Conservation (phyloP, 805 yeast genomes). For the Metschnikowia hibisci region DNA sequence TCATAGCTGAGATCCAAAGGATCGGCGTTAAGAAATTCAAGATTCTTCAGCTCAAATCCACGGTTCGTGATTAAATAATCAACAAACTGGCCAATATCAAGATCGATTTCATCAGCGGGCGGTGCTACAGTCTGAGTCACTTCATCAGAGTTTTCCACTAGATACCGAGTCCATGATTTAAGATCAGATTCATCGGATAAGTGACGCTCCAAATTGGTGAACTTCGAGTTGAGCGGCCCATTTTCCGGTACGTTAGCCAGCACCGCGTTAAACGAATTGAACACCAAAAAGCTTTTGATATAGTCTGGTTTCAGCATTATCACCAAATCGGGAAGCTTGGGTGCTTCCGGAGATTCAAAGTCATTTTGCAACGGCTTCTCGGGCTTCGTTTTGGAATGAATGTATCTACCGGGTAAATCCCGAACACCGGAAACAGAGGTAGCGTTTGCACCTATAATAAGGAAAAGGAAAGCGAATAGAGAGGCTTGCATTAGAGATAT, state of each 20-base stretch:
- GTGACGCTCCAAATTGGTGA: slow-evolving; percentile 27
- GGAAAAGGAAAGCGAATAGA: not conserved
- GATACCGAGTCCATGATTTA: slow-evolving; percentile 24
- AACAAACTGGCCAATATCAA: slow-evolving; percentile 30
- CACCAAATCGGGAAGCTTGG: slow-evolving; percentile 9
- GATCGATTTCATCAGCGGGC: slow-evolving; percentile 10
- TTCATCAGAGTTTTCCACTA: slow-evolving; percentile 18
- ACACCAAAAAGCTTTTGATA: slow-evolving; percentile 23
- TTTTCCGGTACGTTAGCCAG: slow-evolving; percentile 7
- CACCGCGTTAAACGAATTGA: slow-evolving; percentile 12
- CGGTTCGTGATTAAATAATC: slow-evolving; percentile 26
- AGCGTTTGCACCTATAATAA: slow-evolving; percentile 8
- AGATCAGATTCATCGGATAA: slow-evolving; percentile 23
- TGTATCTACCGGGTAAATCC: slow-evolving; percentile 13
- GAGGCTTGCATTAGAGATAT: too few species aligned
- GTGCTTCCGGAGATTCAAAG: slow-evolving; percentile 1
- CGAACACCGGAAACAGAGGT: slow-evolving; percentile 12
- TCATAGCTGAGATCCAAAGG: slow-evolving; percentile 35
- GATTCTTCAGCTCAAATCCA: slow-evolving; percentile 26
- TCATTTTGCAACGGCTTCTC: not conserved
- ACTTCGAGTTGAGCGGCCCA: slow-evolving; percentile 22
- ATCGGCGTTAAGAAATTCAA: slow-evolving; percentile 25
- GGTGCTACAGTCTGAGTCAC: slow-evolving; percentile 3
- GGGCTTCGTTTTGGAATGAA: slow-evolving; percentile 7
- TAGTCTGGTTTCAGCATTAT: slow-evolving; percentile 21